Percentiles rank a stretch among this genome's conserved stretches.
phyloP scores from a whole-genome alignment of 2,329 filamentous ascomycete species.

The Lachnum nothofagi region DNA sequence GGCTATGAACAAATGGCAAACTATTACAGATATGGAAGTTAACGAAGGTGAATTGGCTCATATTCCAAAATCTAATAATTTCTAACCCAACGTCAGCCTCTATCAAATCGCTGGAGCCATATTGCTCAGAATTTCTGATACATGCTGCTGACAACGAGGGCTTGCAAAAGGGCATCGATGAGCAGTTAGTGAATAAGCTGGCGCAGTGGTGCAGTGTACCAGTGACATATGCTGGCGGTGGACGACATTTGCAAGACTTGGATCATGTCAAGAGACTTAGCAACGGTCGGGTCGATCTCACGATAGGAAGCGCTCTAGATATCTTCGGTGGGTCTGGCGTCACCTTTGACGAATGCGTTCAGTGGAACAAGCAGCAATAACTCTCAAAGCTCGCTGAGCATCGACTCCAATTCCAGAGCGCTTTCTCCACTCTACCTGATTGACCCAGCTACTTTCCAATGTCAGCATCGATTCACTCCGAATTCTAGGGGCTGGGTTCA shows the following conservation, averaged over 20 bases:
- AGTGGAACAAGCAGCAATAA: conserved; percentile 65
- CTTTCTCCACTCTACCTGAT: too few relatives aligned
- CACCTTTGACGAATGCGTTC: conserved; percentile 80
- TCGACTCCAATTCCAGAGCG: too few relatives aligned
- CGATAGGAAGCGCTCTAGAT: conserved; percentile 92
- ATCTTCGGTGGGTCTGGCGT: conserved; percentile 89
- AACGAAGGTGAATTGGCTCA: conserved; percentile 58
- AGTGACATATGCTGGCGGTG: conserved; percentile 95
- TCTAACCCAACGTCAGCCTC: conserved; percentile 53
- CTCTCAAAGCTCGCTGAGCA: too few relatives aligned
- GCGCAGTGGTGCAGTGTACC: conserved; percentile 86
- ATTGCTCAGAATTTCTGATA: conserved; percentile 94
- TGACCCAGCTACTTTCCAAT: too few relatives aligned
- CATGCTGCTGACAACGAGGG: conserved; percentile 97
- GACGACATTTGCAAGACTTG: conserved; percentile 73
- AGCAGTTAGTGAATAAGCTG: conserved; percentile 70
- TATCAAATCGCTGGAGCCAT: conserved; percentile 75
- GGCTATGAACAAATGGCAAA: conserved; percentile 99
- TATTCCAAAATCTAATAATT: background rate
- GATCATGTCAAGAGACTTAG: conserved; percentile 77
- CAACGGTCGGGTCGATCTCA: conserved; percentile 78
- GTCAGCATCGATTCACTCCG: too few relatives aligned
- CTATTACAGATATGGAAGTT: conserved; percentile 92
- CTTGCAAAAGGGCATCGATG: conserved; percentile 84
- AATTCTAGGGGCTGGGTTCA: too few relatives aligned